A percentile compares a stretch with the other conserved stretches of the same genome.
These are phyloP conservation scores for Actinomortierella ambigua DNA, from an alignment of 371 early-diverging fungal species.

Conservation along the genomic window DNA sequence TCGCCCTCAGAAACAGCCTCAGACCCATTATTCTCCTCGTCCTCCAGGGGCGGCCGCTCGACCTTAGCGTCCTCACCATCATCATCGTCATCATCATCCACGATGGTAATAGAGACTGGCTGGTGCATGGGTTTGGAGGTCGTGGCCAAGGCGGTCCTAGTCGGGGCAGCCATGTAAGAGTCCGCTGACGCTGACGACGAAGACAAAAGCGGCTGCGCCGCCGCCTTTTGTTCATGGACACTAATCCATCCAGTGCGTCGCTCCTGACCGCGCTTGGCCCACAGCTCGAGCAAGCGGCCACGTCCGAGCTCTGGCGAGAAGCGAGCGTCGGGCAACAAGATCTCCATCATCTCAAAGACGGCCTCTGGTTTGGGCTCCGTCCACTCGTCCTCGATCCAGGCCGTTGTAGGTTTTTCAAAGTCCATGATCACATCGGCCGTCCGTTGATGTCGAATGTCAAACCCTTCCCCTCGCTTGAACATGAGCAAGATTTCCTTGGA, in stretches of 20 bases:
- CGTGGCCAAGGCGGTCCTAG: too few species aligned
- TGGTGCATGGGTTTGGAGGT: too few species aligned
- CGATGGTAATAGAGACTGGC: too few species aligned
- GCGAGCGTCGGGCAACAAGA: slow-evolving; percentile 58
- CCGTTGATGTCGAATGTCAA: slow-evolving; percentile 68
- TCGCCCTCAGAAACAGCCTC: too few species aligned
- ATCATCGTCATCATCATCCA: too few species aligned
- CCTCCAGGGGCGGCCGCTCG: too few species aligned
- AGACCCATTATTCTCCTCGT: too few species aligned
- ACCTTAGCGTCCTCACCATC: too few species aligned
- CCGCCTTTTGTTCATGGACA: slow-evolving; percentile 57
- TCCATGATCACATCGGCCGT: slow-evolving; percentile 71
- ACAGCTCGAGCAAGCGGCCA: slow-evolving; percentile 61
- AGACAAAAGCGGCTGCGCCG: neutral
- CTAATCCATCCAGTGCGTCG: slow-evolving; percentile 65
- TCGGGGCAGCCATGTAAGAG: too few species aligned
- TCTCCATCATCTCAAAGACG: slow-evolving; percentile 70
- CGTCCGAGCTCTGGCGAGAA: slow-evolving; percentile 49
- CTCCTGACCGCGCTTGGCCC: slow-evolving; percentile 56
- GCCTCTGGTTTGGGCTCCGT: slow-evolving; percentile 63
- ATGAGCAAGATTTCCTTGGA: slow-evolving; percentile 63
- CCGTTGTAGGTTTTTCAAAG: slow-evolving; percentile 53
- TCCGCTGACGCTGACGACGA: neutral
- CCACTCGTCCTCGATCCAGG: slow-evolving; percentile 62
- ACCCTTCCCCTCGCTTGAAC: slow-evolving; percentile 71